Base-by-base conservation (phyloP, 2,329 filamentous ascomycete species). In the Talaromyces sp. region DNA sequence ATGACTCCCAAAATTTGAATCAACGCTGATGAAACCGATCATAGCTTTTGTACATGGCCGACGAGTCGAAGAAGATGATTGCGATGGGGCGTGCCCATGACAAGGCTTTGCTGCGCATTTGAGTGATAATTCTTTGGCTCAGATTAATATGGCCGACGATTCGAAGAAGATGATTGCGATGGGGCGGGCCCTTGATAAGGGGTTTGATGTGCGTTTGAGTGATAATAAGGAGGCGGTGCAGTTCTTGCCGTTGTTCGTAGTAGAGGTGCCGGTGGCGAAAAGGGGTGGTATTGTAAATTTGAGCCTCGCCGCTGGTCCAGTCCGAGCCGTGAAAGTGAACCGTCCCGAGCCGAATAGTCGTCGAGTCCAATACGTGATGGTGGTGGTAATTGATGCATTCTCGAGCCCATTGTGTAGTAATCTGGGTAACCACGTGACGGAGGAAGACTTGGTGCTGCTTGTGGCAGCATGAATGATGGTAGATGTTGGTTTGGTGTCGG, bases 361-460 rank as follows among this genome's bases (percentile, higher is more conserved):
- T 22, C 73, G 62, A 79, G 79, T 61, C 75, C 73, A 6, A 77
- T 76, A 13, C 76, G 75, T n/a, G 73, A 75, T 7, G 76, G 77
- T 19, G 77, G 76, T 15, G 78, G 78, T 10, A 80, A 75, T 61
- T 78, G 77, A n/a, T 74, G 77, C 19, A 73, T 73, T 8, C 67
- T 66, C 2, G 75, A 72, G 31, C 69, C 71, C 67, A 74, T 67
- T 8, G 73, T 70, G 65, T 79, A 79, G 15, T 75, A 75, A 62
- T 79, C 75, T 11, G 78, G 78, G 31, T 79, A 69, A 58, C 73
- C 71, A 52, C 70, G 71, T 39, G 74, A 69, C 3, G 75, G 74
- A 33, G 77, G 77, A 13, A 79, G 72, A 7, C 17, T 35, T 35
- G n/a, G n/a, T 56, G 74, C 72, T 63, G 27, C 68, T 72, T 69